Conservation (phyloP, 768 basidiomycete species). For the Arthromyces matolae region DNA sequence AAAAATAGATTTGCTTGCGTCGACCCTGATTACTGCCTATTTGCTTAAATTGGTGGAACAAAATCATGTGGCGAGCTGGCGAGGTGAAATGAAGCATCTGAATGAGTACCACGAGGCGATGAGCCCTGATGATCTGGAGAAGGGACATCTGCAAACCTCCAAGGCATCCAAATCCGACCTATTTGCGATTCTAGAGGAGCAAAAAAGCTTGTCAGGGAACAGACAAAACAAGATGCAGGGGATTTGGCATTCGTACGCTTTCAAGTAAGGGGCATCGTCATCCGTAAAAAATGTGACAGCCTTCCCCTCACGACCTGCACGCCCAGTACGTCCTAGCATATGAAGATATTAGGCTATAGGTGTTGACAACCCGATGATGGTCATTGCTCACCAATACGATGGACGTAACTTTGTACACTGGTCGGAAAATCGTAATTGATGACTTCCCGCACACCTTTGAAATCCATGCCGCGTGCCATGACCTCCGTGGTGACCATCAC, state of each 20-base stretch:
- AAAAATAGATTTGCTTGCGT: too few species aligned
- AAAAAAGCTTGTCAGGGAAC: too few species aligned
- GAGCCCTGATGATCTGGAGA: too few species aligned
- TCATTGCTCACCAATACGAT: conserved; percentile 70
- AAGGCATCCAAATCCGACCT: too few species aligned
- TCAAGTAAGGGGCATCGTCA: conserved; percentile 87
- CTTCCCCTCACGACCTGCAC: conserved; percentile 88
- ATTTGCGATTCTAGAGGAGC: conserved; percentile 87
- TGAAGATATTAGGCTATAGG: background rate
- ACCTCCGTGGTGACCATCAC: conserved; percentile 95
- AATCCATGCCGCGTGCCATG: conserved; percentile 98
- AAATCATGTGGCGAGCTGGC: too few species aligned
- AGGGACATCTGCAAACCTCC: too few species aligned
- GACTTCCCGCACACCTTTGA: conserved; percentile 89
- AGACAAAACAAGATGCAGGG: conserved; percentile 2
- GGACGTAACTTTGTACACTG: conserved; percentile 92
- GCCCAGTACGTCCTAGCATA: conserved; percentile 79
- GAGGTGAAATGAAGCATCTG: too few species aligned
- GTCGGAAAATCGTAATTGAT: conserved; percentile 98
- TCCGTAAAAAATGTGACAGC: conserved; percentile 96
- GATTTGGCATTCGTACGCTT: conserved; percentile 54
- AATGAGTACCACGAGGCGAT: too few species aligned
- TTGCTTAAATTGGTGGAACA: too few species aligned
- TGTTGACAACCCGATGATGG: background rate
- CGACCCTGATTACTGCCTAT: too few species aligned